A percentile compares a stretch with the other conserved stretches of the same genome.
phyloP scores from a whole-genome alignment of 2,329 filamentous ascomycete genomes.

The Fusarium foetens region DNA sequence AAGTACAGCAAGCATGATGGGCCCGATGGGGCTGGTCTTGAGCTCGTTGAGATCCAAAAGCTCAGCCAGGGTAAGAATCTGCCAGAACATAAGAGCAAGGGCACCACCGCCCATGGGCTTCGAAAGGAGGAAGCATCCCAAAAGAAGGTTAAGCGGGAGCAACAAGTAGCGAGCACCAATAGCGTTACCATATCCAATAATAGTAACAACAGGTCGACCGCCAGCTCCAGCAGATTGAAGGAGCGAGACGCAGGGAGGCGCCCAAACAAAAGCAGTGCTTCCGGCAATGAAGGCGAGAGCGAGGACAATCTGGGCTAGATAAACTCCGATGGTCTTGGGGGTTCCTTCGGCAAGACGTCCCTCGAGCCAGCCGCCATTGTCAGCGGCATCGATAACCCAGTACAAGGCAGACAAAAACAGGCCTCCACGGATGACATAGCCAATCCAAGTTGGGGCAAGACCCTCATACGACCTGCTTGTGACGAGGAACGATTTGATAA shows the following conservation, averaged over 20 bases:
- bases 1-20: constrained; percentile 84
- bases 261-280: constrained; percentile 85
- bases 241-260: constrained; percentile 85
- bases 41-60: constrained; percentile 70
- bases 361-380: constrained; percentile 84
- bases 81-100: constrained; percentile 84
- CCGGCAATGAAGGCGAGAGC: constrained; percentile 85
- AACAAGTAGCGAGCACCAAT: constrained; percentile 91
- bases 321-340: constrained; percentile 79
- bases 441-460: constrained; percentile 85
- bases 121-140: constrained; percentile 81
- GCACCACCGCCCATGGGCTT: constrained; percentile 95
- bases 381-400: constrained; percentile 90
- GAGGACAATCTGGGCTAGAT: constrained; percentile 82
- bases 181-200: constrained; percentile 93
- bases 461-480: constrained; percentile 90
- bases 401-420: constrained; percentile 81
- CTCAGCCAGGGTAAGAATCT: constrained; percentile 82
- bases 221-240: constrained; percentile 59
- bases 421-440: constrained; percentile 78
- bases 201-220: constrained; percentile 71
- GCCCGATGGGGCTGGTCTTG: constrained; percentile 79
- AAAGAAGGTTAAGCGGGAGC: constrained; percentile 80
- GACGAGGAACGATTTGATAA: constrained; percentile 82
- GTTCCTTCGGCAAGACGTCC: constrained; percentile 62